Evolutionary conservation across 1,284 basidiomycete species (phyloP), one percentile per base, ranked within the genome.

Genomic region (Coniophora puteana): DNA sequence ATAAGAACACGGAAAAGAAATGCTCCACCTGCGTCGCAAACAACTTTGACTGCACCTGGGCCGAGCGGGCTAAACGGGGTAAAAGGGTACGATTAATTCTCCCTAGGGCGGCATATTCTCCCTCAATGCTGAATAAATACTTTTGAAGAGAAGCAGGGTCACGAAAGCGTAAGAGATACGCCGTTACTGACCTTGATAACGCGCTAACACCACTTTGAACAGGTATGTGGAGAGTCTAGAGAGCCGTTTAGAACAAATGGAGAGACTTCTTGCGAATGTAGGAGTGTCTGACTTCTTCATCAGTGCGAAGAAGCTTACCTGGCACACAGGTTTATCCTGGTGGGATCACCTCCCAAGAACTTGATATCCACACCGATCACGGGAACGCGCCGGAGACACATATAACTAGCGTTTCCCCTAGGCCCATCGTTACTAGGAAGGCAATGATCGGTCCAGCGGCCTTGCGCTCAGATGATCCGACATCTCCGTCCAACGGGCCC

Each of bases 1-100:
- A 68, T 7, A 72, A 80, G 51, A 83, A 79, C 76, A 75, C 74
- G 8, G 73, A 72, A 18, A 81, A 80, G 47, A 66, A 70, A 45
- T 93, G 90, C 57, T 85, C 88, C 0, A 90, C 89, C 57, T 93
- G 90, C 57, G 66, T 77, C 12, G 75, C 87, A 10, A 85, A 82
- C 52, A 79, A 70, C 45, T 71, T 79, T 17, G 80, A 86, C 2
- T 92, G 89, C 63, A 88, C 84, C 0, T 92, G 89, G 57, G 67
- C 87, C 38, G 82, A 86, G 54, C 76, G 77, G 3, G 78, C 83
- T 21, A 83, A 83, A 66, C 77, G 78, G 54, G 76, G 77, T 3
- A 78, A 82, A 22, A 83, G 83, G 74, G 83, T 84, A 46, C 36
- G 69, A 61, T 22, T 40, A 8, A 36, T 5, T 18, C 11, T 38